Conservation (phyloP, 148 eudicot species). For the Vaccinium macrocarpon region DNA sequence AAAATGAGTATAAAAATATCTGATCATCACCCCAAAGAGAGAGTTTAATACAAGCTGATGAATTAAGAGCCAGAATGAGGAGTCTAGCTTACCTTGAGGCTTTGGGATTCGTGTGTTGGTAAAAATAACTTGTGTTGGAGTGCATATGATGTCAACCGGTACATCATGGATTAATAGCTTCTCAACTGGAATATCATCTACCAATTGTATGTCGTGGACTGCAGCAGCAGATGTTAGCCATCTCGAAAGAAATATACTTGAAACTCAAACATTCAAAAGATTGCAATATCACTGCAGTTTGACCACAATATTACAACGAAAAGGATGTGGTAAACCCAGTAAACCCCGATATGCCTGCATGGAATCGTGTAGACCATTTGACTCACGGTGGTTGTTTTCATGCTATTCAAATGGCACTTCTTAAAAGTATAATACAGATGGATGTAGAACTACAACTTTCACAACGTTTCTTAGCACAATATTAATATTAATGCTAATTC, state of each 20-base stretch:
- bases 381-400: neutral
- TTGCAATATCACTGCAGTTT: neutral
- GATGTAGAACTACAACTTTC: neutral
- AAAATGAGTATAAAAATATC: neutral
- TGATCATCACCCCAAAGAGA: neutral
- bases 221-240: conserved; percentile 21
- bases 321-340: neutral
- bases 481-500: no score
- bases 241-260: neutral
- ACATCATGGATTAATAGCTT: conserved; percentile 84
- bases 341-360: neutral
- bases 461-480: neutral
- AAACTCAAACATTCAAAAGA: neutral
- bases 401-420: neutral
- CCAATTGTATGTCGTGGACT: conserved; percentile 88
- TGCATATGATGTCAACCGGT: conserved; percentile 92
- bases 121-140: conserved; percentile 80
- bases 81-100: conserved; percentile 68
- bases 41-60: neutral
- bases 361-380: neutral
- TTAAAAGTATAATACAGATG: neutral
- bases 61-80: neutral
- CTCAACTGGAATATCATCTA: conserved; percentile 76
- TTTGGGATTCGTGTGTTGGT: conserved; percentile 71
- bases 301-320: neutral